Evolutionary conservation across 2,329 filamentous ascomycete species (phyloP), one percentile per base, ranked within the genome.

Genomic region (Fusarium sp.): DNA sequence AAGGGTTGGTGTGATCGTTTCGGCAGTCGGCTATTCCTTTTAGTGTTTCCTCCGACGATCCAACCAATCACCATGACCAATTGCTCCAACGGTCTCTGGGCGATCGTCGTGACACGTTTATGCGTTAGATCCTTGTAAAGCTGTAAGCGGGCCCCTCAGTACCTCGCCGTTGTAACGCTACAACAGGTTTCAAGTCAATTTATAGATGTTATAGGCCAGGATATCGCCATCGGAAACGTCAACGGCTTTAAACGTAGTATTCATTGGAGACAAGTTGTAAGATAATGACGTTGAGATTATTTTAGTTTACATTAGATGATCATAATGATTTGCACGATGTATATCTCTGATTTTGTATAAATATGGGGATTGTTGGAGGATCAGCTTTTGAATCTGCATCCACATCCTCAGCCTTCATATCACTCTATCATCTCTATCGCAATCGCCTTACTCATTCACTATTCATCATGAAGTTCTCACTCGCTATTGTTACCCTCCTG

Each of bases 391-490:
- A 49, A 20, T 59, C 60, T 27, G 11, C 30, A 54, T 42, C 35
- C 35, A 23, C 49, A 38, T 44, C 37, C 10, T 27, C 41, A 26
- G 49, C 15, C 15, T 44, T 26, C 45, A 55, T 18, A 38, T 13
- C 38, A 59, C 9, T 27, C 10, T 37, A 70, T 77, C 58, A 33
- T 40, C 41, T 30, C 30, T 30, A 30, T 30, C 30, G 30, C 30
- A 30, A 30, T 30, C 30, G 30, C 30, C 30, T 30, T 54, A 44
- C 11, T 30, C 56, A 30, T 6, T 56, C 27, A 56, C 26, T 46
- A 37, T 52, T 17, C 64, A 68, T 3, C 30, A 82, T 82, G 80
- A 69, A 80, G 75, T 79, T 78, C 76, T 73, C 75, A 60, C 55
- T 69, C 71, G 63, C 75, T 61, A 60, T 78, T 59, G 46, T 83